Evolutionary conservation across 169 alveolate genomes (phyloP), one percentile per base, ranked within the genome.

Genomic region (Plasmodium inui): DNA sequence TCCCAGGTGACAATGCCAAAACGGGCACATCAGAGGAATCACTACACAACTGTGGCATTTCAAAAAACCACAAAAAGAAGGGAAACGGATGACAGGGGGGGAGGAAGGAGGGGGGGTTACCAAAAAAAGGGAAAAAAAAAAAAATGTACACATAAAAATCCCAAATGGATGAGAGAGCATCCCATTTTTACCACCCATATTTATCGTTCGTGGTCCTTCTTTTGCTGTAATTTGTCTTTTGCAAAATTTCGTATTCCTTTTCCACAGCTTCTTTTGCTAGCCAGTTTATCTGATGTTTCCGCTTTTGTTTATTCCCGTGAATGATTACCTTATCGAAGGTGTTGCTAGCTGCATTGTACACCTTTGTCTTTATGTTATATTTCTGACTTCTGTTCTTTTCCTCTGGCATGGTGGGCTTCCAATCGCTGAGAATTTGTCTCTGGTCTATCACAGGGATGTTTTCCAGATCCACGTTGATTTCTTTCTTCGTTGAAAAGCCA

Each of bases 181-280:
- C 84, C 19, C 39, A 50, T 50, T 3, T 50, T 89, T 89, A 96
- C 98, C 98, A 96, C n/a, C 98, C 98, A 73, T 97, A 97, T 74
- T 97, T 97, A 96, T 96, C 97, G 41, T 91, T 96, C 7, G 98
- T 95, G 71, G 97, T 96, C 70, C 96, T 93, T 55, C 97, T 96
- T 50, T 98, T 90, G 79, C 88, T 95, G 83, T 96, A 96, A 44
- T 97, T 96, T 1, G 96, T 95, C 32, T 93, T 82, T 84, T 97
- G 98, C 90, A 97, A 92, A 81, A 97, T 90, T 83, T 96, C 98
- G 71, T 95, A 92, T 82, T 97, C 98, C 74, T 94, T 92, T 72
- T 97, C 98, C 80, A 96, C 97, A 14, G 98, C 98, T 46, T 97
- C 98, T 53, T 95, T 93, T 14, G 98, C 98, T 80, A 97, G 95